These are phyloP conservation scores for Vitis riparia DNA, from an alignment of 164 flowering plant species.

Conservation along the genomic window DNA sequence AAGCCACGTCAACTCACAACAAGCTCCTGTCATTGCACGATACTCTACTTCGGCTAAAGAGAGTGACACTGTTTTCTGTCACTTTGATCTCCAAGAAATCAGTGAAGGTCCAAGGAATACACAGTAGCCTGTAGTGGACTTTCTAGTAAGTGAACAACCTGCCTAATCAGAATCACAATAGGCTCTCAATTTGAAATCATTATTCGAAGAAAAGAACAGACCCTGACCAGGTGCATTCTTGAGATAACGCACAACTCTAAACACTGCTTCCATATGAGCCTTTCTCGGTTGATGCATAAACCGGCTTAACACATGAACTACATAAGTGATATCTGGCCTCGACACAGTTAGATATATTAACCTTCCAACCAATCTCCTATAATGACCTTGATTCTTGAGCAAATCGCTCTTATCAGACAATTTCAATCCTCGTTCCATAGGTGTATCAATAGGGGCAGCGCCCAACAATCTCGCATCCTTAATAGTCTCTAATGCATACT, in stretches of 20 bases:
- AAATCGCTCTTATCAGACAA: conserved; percentile 4
- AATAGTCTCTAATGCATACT: neutral
- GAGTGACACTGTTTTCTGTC: neutral
- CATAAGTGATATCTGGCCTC: neutral
- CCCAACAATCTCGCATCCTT: neutral
- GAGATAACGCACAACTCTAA: neutral
- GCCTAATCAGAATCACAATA: neutral
- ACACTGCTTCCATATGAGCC: neutral
- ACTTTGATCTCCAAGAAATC: neutral
- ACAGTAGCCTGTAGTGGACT: neutral
- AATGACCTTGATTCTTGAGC: conserved; percentile 1
- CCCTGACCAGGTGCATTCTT: neutral
- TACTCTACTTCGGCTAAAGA: neutral
- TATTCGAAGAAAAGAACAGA: neutral
- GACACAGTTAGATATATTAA: neutral
- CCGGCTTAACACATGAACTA: neutral
- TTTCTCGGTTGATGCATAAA: neutral
- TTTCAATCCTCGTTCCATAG: conserved; percentile 1
- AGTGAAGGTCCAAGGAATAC: neutral
- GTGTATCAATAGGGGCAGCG: neutral
- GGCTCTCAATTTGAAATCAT: neutral
- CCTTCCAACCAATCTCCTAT: neutral
- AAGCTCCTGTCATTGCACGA: neutral
- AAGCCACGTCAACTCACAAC: neutral
- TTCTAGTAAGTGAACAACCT: conserved; percentile 1